Base-by-base conservation (phyloP, 2,329 filamentous ascomycete genomes). In the Aspergillus fischeri region DNA sequence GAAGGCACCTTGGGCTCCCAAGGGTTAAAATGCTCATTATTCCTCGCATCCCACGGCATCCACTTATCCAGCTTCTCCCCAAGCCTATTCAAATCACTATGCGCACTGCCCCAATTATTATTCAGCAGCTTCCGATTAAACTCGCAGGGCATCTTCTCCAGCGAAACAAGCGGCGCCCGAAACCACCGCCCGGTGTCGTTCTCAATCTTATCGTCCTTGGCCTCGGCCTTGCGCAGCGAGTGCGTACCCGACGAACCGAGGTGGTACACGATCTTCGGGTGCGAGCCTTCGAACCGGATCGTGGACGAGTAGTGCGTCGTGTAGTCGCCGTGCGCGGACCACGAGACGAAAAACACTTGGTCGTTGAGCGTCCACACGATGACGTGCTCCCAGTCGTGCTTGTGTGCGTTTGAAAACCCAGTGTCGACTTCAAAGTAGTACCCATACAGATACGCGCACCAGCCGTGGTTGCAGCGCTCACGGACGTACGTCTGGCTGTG, bases 401-500 rank as follows among this genome's bases (percentile, higher is more conserved):
- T 28, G 27, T 28, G 27, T 28, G 27, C 27, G 27, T 28, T 28
- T 8, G 7, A 28, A 14, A 42, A 44, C 21, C 53, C 53, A 9
- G 10, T 41, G 48, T 55, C 53, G 21, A 14, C 20, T 35, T 55
- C 53, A n/a, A 50, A 55, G 53, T 55, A 55, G 53, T 55, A 55
- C n/a, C 32, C 53, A 48, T 55, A 55, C 35, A 55, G 6, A 20
- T 55, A 51, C 53, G 53, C 53, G 53, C 53, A 55, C 53, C 53
- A 55, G 5, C 53, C 53, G 53, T 51, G 53, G 24, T 55, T 55
- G 53, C 53, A 55, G 32, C 53, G 53, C 53, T 55, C 53, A 8
- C 47, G 53, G 29, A 55, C 53, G 53, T 55, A 55, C 24, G 53
- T 55, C 53, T 55, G 53, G 48, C 53, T 55, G 53, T 51, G 47